Evolutionary conservation across 164 flowering plant genomes (phyloP).

Genomic region (Aristolochia contorta): DNA sequence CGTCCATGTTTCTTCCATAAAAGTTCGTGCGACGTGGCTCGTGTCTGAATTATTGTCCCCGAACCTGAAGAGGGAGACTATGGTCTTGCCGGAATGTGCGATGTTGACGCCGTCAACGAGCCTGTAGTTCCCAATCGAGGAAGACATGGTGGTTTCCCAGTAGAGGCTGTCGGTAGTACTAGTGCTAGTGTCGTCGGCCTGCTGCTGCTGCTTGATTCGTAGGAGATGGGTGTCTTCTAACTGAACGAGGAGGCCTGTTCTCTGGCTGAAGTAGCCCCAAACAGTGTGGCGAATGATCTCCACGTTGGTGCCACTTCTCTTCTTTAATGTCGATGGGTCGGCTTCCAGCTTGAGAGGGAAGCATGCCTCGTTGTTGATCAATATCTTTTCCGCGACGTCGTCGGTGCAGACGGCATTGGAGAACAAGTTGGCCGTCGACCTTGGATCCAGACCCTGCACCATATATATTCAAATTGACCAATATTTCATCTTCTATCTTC

Average conservation of each 20-base stretch:
- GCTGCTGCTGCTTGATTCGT: too few species aligned
- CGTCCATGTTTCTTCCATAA: slow-evolving; percentile 83
- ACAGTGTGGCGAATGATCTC: slow-evolving; percentile 78
- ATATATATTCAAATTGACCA: too few species aligned
- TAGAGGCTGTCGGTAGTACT: slow-evolving; percentile 43
- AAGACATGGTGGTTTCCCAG: slow-evolving; percentile 93
- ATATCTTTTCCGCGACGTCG: slow-evolving; percentile 54
- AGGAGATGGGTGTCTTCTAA: slow-evolving; percentile 78
- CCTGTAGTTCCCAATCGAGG: slow-evolving; percentile 56
- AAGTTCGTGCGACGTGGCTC: slow-evolving; percentile 49
- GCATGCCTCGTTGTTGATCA: slow-evolving; percentile 66
- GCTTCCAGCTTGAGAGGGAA: slow-evolving; percentile 76
- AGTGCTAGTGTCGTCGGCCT: slow-evolving; percentile 21
- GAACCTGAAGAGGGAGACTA: slow-evolving; percentile 57
- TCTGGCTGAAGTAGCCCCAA: slow-evolving; percentile 93
- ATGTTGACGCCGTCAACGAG: slow-evolving; percentile 67
- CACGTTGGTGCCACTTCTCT: slow-evolving; percentile 65
- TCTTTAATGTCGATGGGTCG: slow-evolving; percentile 38
- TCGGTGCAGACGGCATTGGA: slow-evolving; percentile 61
- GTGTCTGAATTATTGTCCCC: slow-evolving; percentile 39
- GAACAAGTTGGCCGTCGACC: slow-evolving; percentile 64
- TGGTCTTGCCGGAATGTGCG: slow-evolving; percentile 65
- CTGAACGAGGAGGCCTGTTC: slow-evolving; percentile 65
- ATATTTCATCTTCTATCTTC: too few species aligned
- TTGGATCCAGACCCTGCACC: slow-evolving; percentile 91